Evolutionary conservation across 2,329 filamentous ascomycete genomes (phyloP), one percentile per base, ranked within the genome.

Genomic region (Fusarium lyarnte): DNA sequence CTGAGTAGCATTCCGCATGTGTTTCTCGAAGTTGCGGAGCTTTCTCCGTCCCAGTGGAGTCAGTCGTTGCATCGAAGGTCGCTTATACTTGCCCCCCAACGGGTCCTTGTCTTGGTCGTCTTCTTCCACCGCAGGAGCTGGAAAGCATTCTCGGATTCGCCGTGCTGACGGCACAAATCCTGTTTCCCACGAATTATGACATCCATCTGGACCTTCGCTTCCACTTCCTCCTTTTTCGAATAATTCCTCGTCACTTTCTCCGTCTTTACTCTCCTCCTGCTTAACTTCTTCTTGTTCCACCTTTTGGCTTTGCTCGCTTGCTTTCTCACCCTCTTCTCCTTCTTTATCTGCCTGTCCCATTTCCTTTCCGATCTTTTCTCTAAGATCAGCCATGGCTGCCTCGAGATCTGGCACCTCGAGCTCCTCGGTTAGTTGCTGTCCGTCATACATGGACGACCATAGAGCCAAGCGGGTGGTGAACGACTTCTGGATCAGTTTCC

Each of bases 261-360:
- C 21, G 5, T 35, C 13, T 4, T 47, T 25, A 0, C 6, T 33
- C n/a, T 14, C 29, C 8, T 3, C n/a, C 4, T 25, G 16, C 11
- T 51, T 7, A 7, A 14, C 9, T 4, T 8, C 16, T 25, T 51
- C 29, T 35, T 23, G n/a, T 29, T 13, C 10, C 13, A 17, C 19
- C 45, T 8, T 29, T 8, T 29, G 4, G 27, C 6, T n/a, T 21
- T 11, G 19, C 9, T 51, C 8, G 1, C 6, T 9, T 19, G 5
- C 21, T 9, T 33, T 29, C 10, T 35, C n/a, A 13, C 4, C 14
- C 8, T 49, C 47, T 13, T 38, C 19, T 16, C 3, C 19, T 38
- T 17, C 19, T 14, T 21, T 16, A 0, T 2, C n/a, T 9, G 8
- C 10, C 25, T 4, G 8, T 5, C 6, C 10, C 5, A 17, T 1